These are phyloP conservation scores for Aspergillus sclerotialis DNA, from an alignment of 2,329 filamentous ascomycete species.

Conservation along the genomic window DNA sequence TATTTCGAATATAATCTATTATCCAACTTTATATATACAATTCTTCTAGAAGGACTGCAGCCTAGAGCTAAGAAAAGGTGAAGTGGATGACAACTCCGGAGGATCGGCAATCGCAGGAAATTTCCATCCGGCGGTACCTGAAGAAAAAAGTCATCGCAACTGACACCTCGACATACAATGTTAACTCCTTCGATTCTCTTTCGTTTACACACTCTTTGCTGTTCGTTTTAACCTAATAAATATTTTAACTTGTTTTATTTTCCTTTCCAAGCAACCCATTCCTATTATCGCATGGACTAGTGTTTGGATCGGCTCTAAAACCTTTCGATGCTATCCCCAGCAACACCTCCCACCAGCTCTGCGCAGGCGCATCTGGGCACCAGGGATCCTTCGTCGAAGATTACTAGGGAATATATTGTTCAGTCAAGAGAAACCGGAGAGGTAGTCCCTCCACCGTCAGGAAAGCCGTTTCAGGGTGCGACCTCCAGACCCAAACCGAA, in stretches of 20 bases:
- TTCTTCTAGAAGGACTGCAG: no score
- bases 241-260: not conserved
- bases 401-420: constrained; percentile 11
- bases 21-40: not conserved
- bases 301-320: constrained; percentile 1
- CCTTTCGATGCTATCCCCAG: constrained; percentile 16
- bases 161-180: not conserved
- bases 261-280: not conserved
- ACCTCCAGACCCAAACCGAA: constrained; percentile 47
- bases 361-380: constrained; percentile 18
- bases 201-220: not conserved
- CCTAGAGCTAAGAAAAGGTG: no score
- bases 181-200: not conserved
- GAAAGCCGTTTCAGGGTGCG: constrained; percentile 13
- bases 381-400: constrained; percentile 7
- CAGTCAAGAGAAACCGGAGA: constrained; percentile 34
- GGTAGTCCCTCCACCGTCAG: constrained; percentile 20
- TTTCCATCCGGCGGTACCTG: not conserved
- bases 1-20: not conserved
- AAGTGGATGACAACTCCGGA: not conserved
- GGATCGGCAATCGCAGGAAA: not conserved
- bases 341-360: constrained; percentile 15
- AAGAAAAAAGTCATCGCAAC: not conserved
- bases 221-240: not conserved
- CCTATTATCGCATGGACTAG: not conserved